Evolutionary conservation across 306 rosid species (phyloP).

Genomic region (Acacia crassicarpa): DNA sequence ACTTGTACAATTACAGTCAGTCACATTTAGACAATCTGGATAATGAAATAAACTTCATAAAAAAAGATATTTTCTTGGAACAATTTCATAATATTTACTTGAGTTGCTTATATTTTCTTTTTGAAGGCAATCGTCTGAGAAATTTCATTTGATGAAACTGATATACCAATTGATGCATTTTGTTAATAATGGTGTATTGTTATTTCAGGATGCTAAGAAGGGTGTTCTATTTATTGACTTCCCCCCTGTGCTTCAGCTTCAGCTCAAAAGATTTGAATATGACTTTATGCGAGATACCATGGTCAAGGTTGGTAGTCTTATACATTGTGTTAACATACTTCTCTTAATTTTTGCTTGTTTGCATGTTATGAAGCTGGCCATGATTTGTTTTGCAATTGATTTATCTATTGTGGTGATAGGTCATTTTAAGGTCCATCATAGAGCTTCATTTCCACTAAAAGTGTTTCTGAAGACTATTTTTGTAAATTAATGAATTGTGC

Average conservation of each 20-base stretch:
- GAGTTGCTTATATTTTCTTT: constrained; percentile 12
- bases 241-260: constrained; percentile 99
- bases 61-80: neutral
- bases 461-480: constrained; percentile 16
- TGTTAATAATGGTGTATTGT: constrained; percentile 3
- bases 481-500: constrained; percentile 16
- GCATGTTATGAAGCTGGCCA: neutral
- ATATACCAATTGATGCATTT: neutral
- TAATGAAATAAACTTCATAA: neutral
- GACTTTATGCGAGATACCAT: constrained; percentile 96
- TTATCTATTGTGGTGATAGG: constrained; percentile 5
- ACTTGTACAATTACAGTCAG: neutral
- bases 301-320: constrained; percentile 80
- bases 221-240: constrained; percentile 95
- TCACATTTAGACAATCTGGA: neutral
- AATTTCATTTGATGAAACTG: constrained; percentile 11
- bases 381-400: constrained; percentile 14
- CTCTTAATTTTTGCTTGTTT: constrained; percentile 17
- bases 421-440: constrained; percentile 17
- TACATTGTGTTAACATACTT: neutral
- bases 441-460: constrained; percentile 7
- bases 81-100: neutral
- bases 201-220: constrained; percentile 93
- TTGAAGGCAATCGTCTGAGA: constrained; percentile 8
- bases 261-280: constrained; percentile 94